phyloP scores from a whole-genome alignment of 257 asterid species.

The Gynochthodes officinalis region DNA sequence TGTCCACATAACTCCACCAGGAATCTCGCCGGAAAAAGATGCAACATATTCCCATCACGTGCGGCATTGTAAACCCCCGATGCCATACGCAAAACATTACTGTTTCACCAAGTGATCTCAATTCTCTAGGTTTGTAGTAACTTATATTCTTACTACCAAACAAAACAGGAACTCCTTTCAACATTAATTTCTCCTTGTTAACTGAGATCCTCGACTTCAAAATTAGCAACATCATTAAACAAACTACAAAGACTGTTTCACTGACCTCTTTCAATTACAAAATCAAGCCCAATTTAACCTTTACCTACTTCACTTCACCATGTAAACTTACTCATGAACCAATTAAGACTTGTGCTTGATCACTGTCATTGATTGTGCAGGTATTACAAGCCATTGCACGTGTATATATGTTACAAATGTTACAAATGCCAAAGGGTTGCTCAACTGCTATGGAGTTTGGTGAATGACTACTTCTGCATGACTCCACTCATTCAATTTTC shows the following conservation, averaged over 20 bases:
- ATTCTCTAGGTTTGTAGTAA: conserved; percentile 12
- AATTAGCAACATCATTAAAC: neutral
- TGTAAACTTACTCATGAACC: too few species aligned
- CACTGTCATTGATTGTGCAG: too few species aligned
- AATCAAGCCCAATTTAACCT: too few species aligned
- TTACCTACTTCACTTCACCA: too few species aligned
- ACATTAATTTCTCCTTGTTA: neutral
- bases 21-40: conserved; percentile 66
- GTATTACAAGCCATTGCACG: too few species aligned
- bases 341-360: too few species aligned
- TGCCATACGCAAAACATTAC: conserved; percentile 10
- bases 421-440: too few species aligned
- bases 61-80: conserved; percentile 31
- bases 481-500: too few species aligned
- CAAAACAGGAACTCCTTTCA: conserved; percentile 15
- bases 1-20: conserved; percentile 20
- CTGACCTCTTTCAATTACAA: neutral
- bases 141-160: conserved; percentile 21
- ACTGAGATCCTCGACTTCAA: conserved; percentile 5
- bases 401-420: too few species aligned
- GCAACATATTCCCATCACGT: conserved; percentile 44
- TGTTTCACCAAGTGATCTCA: conserved; percentile 14
- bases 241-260: conserved; percentile 1
- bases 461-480: too few species aligned
- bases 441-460: too few species aligned